Evolutionary conservation across 2,329 filamentous ascomycete genomes (phyloP).

Genomic region (Plectosphaerella plurivora): DNA sequence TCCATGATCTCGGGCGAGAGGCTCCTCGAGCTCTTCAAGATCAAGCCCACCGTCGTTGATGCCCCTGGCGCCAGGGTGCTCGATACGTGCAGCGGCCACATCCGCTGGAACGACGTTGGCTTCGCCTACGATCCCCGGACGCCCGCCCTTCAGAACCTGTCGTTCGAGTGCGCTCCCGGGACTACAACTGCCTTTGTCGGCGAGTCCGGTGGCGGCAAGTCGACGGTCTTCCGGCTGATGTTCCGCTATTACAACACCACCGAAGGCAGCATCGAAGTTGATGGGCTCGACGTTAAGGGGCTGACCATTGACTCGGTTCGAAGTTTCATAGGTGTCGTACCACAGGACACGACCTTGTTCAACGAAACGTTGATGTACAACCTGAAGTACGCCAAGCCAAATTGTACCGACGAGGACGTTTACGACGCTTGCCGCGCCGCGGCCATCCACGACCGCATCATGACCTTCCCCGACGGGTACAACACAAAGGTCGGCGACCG

Average conservation of each 20-base stretch:
- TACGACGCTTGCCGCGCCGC: conserved; percentile 78
- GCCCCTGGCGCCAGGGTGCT: conserved; percentile 60
- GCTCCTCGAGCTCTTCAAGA: conserved; percentile 92
- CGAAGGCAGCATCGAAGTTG: conserved; percentile 75
- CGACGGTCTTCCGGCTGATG: conserved; percentile 89
- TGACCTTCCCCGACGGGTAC: conserved; percentile 84
- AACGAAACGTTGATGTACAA: conserved; percentile 96
- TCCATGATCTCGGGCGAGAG: conserved; percentile 97
- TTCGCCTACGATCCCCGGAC: conserved; percentile 89
- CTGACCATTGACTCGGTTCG: conserved; percentile 92
- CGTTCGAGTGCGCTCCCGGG: conserved; percentile 80
- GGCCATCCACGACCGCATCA: conserved; percentile 88
- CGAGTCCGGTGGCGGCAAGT: conserved; percentile 95
- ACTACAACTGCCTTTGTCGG: conserved; percentile 95
- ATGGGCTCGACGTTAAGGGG: conserved; percentile 78
- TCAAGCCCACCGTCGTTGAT: conserved; percentile 87
- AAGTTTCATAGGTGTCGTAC: conserved; percentile 88
- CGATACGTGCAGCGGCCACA: conserved; percentile 68
- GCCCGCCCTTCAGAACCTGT: conserved; percentile 76
- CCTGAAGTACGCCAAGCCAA: conserved; percentile 79
- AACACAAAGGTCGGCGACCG: conserved; percentile 88
- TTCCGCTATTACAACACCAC: conserved; percentile 94
- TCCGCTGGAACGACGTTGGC: conserved; percentile 82
- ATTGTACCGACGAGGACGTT: conserved; percentile 76
- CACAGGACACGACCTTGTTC: conserved; percentile 93